These are phyloP conservation scores for Westerdykella sp. DNA, from an alignment of 2,329 filamentous ascomycete genomes.

Conservation along the genomic window DNA sequence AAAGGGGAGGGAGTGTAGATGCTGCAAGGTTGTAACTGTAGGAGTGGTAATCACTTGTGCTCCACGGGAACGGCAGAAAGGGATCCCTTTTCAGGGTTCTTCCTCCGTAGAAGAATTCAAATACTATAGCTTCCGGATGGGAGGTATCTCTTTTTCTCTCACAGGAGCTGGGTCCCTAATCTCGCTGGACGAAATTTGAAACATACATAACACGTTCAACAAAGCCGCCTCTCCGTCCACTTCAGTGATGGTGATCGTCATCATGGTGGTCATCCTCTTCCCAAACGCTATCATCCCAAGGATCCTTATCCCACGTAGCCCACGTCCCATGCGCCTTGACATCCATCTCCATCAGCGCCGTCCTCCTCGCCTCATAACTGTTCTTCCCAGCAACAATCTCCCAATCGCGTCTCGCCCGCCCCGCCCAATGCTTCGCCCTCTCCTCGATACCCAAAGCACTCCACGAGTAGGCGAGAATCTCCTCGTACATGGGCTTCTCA, in stretches of 20 bases:
- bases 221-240: background rate
- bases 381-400: constrained; percentile 20
- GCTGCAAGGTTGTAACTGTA: too few relatives aligned
- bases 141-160: too few relatives aligned
- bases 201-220: too few relatives aligned
- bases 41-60: too few relatives aligned
- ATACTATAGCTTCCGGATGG: too few relatives aligned
- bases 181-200: background rate
- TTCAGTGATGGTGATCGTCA: constrained; percentile 3
- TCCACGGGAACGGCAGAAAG: too few relatives aligned
- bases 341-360: constrained; percentile 16
- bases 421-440: constrained; percentile 24
- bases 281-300: constrained; percentile 8
- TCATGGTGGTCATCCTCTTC: constrained; percentile 6
- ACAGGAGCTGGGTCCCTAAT: too few relatives aligned
- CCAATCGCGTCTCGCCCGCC: constrained; percentile 20
- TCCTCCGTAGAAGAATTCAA: too few relatives aligned
- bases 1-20: too few relatives aligned
- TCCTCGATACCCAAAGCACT: constrained; percentile 20
- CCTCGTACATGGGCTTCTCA: constrained; percentile 24
- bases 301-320: constrained; percentile 21
- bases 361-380: constrained; percentile 21
- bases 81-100: too few relatives aligned
- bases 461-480: constrained; percentile 31
- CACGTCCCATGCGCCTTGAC: constrained; percentile 22